Evolutionary conservation across 1,139 yeast species (phyloP), one percentile per base, ranked within the genome.

Genomic region (Barnettozyma hawaiiensis): DNA sequence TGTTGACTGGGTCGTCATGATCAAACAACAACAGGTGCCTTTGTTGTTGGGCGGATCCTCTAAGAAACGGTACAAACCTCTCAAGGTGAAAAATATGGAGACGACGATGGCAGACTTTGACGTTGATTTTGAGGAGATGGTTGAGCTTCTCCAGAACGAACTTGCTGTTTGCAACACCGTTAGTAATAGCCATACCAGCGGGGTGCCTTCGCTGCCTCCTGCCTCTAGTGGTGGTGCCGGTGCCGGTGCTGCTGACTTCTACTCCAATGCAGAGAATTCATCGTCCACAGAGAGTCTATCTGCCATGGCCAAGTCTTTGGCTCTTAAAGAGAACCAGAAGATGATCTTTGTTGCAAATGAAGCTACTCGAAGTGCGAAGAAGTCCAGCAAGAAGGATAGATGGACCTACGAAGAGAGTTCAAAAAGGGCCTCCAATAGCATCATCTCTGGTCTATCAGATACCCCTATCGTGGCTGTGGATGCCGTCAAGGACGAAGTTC

Each of bases 371-470:
- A 72, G 75, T 10, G 83, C 83, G 33, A 68, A 78, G 44, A 86
- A 84, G 59, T 78, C 79, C 32, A 85, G 81, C 47, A 83, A 84
- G 60, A 80, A 82, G 57, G 92, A 85, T 45, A 77, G 78, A 54
- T 85, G 95, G 94, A 81, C 81, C 35, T 64, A 80, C 35, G 95
- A 86, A 48, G 89, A 84, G 47, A 81, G 76, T 46, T 78, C 95
- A 0, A 73, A 75, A 49, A 70, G 73, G 35, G 82, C 85, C 0
- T 73, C 86, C 1, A 72, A 75, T 2, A 61, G 67, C 6, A 69
- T 82, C 38, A 61, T 86, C 35, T 71, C 73, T 46, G 72, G 69
- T 10, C 60, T 90, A 41, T 70, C 80, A 0, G 62, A 66, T 22
- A 81, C 92, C 0, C 87, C 96, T 0, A 75, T 90, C 1, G 69